phyloP scores from a whole-genome alignment of 2,329 filamentous ascomycete species.

The Aspergillus sp. region DNA sequence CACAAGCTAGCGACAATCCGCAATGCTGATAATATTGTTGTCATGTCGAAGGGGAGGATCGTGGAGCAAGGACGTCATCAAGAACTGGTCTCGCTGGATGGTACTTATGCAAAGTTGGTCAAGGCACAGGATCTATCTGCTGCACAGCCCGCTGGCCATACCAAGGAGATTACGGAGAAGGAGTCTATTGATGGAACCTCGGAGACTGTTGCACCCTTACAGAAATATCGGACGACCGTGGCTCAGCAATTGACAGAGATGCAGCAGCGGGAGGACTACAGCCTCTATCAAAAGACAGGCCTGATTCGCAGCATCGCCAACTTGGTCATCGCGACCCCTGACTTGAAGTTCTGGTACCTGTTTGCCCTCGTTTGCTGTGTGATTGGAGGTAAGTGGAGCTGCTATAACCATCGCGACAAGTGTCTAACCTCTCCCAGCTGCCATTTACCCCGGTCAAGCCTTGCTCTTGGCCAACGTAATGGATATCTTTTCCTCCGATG shows the following conservation, averaged over 20 bases:
- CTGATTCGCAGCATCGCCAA: too few relatives aligned
- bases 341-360: too few relatives aligned
- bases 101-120: slow-evolving; percentile 44
- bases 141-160: not conserved
- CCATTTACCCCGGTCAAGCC: not conserved
- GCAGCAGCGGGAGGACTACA: not conserved
- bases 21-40: slow-evolving; percentile 45
- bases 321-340: too few relatives aligned
- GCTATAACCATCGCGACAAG: too few relatives aligned
- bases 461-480: slow-evolving; percentile 3
- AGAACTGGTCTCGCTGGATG: slow-evolving; percentile 35
- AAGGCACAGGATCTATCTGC: slow-evolving; percentile 45
- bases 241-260: slow-evolving; percentile 14
- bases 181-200: not conserved
- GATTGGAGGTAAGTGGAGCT: too few relatives aligned
- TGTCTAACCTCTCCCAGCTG: not conserved
- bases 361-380: too few relatives aligned
- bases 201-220: too few relatives aligned
- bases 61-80: slow-evolving; percentile 46
- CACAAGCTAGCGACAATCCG: slow-evolving; percentile 45
- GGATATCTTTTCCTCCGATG: not conserved
- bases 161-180: not conserved
- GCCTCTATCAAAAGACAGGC: slow-evolving; percentile 6
- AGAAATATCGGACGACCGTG: slow-evolving; percentile 6
- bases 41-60: slow-evolving; percentile 42